Evolutionary conservation across 2,329 filamentous ascomycete genomes (phyloP), one percentile per base, ranked within the genome.

Genomic region (Magnaporthiopsis incrustans): DNA sequence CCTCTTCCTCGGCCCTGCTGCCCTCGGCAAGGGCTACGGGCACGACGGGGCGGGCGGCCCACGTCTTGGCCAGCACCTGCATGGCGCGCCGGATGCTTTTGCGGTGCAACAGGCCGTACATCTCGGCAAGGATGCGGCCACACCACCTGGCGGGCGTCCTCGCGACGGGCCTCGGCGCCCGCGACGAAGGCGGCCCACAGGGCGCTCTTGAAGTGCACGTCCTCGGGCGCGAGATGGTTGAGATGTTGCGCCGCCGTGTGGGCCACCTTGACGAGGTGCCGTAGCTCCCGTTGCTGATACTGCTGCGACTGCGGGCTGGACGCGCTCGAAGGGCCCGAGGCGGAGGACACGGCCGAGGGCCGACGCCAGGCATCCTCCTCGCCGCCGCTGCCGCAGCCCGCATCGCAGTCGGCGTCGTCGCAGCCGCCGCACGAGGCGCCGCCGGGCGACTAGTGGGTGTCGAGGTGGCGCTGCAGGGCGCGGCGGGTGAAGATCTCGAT

Each of bases 131-230:
- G 5, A 60, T 44, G 35, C 59, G 59, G 22, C n/a, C 59, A 35
- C 8, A 60, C 32, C 33, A 60, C n/a, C 2, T 35, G n/a, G 33
- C 33, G n/a, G 59, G 50, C 59, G 32, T 26, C 33, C 10, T n/a
- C 1, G 6, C 22, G 18, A 6, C 57, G 57, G 10, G 64, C 57
- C 60, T 67, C 66, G 12, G 64, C 64, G 8, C 64, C 66, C 1
- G 64, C 25, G 12, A 67, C 25, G 18, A 67, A 67, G 30, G 63
- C 60, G 3, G 66, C 63, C 66, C 66, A 67, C 32, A 66, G 57
- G 18, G 64, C 60, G 22, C 66, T 60, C n/a, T 67, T 67, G 63
- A 67, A 66, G 38, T 67, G 66, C 22, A 59, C 33, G 56, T 67
- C 66, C 6, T 33, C 59, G 11, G 62, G 33, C n/a, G 56, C 38